These are phyloP conservation scores for Debaryomyces tyrocola DNA, from an alignment of 805 yeast genomes.

Conservation along the genomic window DNA sequence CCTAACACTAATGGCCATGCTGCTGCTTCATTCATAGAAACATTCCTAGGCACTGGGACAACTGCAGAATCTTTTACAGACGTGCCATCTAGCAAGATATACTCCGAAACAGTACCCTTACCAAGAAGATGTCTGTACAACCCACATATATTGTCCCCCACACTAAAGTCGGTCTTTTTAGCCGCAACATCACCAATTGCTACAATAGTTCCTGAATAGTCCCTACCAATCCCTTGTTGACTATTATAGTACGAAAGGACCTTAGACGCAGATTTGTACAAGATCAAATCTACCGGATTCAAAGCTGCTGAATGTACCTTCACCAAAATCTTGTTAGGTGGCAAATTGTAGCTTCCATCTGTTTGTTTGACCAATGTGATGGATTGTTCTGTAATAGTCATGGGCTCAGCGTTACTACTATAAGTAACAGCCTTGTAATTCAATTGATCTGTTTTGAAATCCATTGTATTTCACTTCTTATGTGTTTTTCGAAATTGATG, in stretches of 20 bases:
- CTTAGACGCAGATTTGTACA: conserved; percentile 16
- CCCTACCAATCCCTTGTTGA: conserved; percentile 28
- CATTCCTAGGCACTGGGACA: conserved; percentile 38
- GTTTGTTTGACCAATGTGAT: conserved; percentile 9
- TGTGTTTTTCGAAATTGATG: neutral
- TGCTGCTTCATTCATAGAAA: conserved; percentile 59
- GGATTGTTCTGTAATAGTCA: conserved; percentile 9
- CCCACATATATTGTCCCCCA: conserved; percentile 32
- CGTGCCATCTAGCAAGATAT: conserved; percentile 39
- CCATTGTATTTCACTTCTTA: conserved; percentile 6
- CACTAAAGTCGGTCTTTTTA: conserved; percentile 15
- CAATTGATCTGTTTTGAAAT: conserved; percentile 10
- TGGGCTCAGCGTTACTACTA: conserved; percentile 11
- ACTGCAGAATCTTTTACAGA: neutral
- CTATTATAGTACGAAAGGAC: conserved; percentile 6
- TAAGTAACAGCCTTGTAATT: conserved; percentile 19
- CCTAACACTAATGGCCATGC: conserved; percentile 64
- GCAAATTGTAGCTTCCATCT: conserved; percentile 14
- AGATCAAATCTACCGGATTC: conserved; percentile 32
- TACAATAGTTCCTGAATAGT: conserved; percentile 33
- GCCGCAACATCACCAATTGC: conserved; percentile 28
- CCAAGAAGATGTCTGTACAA: conserved; percentile 14
- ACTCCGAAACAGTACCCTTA: conserved; percentile 48
- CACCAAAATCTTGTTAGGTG: conserved; percentile 21
- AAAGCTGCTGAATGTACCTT: conserved; percentile 33